Base-by-base conservation (phyloP, 2,329 filamentous ascomycete species). In the Pestalotiopsis fici region DNA sequence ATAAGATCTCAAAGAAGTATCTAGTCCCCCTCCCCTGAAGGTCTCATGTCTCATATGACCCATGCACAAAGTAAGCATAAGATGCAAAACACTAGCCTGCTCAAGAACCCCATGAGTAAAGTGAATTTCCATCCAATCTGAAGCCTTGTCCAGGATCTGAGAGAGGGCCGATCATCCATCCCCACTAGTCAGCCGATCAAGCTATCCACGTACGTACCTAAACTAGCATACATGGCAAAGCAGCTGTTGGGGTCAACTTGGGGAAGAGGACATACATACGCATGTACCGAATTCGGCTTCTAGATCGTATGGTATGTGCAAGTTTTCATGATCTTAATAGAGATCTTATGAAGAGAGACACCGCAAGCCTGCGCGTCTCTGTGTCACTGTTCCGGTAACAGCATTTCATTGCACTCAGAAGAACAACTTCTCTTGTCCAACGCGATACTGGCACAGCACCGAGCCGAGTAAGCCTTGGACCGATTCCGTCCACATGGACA, bases 91-190 rank as follows among this genome's bases (percentile, higher is more conserved):
- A 60, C 18, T 21, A 5, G 57, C 28, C n/a, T 18, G 31, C 12
- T 37, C n/a, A 35, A 15, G 31, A 35, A 27, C 18, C 15, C n/a
- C 25, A 12, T 18, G 31, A 60, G 27, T 4, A 35, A 4, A 25
- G 55, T 27, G 55, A 57, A 60, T 60, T 60, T 60, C 31, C 28
- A 60, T 31, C 57, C 57, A 60, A 37, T 60, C 27, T 37, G 27
- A 60, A 39, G 21, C 25, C 57, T 21, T 60, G 27, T 27, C 37
- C n/a, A 12, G 31, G 15, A 60, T 60, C 25, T 31, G 25, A 60
- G 43, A 60, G 43, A 57, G 31, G 57, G 57, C 28, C 57, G 28
- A 60, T 60, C 57, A 60, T 60, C 55, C 57, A 60, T 60, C 55
- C 27, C 57, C 27, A 21, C 28, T 37, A 60, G 31, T 35, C 31